phyloP scores from a whole-genome alignment of 192 early-diverging fungal species.

The Chytriomyces hyalinus region DNA sequence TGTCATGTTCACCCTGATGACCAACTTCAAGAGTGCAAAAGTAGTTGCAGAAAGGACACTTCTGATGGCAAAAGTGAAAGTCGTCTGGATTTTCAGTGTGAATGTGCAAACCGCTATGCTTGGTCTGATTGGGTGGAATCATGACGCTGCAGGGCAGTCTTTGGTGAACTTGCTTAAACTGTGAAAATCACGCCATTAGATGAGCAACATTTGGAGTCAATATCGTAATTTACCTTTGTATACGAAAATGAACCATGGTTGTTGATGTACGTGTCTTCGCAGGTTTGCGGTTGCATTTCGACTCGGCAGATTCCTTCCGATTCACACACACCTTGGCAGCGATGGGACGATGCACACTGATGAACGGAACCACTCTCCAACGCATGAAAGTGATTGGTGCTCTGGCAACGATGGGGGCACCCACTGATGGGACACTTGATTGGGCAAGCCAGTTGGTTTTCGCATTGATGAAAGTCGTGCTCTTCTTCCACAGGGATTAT shows the following conservation, averaged over 20 bases:
- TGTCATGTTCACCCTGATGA: conserved; percentile 33
- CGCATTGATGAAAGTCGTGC: background rate
- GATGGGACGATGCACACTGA: conserved; percentile 35
- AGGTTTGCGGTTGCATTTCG: conserved; percentile 26
- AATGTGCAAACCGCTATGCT: conserved; percentile 39
- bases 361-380: conserved; percentile 16
- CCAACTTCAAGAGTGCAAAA: background rate
- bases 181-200: background rate
- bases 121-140: conserved; percentile 42
- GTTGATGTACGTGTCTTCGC: background rate
- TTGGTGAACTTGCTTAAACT: conserved; percentile 30
- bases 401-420: background rate
- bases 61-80: conserved; percentile 36
- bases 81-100: conserved; percentile 32
- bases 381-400: conserved; percentile 19
- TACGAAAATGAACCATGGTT: conserved; percentile 16
- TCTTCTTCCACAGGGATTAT: conserved; percentile 2
- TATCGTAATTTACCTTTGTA: conserved; percentile 6
- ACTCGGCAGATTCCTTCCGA: conserved; percentile 47
- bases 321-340: conserved; percentile 29
- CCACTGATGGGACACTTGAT: conserved; percentile 7
- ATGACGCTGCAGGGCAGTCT: conserved; percentile 39
- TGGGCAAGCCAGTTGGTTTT: background rate
- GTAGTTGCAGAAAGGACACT: conserved; percentile 33
- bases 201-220: background rate